Conservation (phyloP, 371 early-diverging fungal genomes). For the Actinomortierella ambigua region DNA sequence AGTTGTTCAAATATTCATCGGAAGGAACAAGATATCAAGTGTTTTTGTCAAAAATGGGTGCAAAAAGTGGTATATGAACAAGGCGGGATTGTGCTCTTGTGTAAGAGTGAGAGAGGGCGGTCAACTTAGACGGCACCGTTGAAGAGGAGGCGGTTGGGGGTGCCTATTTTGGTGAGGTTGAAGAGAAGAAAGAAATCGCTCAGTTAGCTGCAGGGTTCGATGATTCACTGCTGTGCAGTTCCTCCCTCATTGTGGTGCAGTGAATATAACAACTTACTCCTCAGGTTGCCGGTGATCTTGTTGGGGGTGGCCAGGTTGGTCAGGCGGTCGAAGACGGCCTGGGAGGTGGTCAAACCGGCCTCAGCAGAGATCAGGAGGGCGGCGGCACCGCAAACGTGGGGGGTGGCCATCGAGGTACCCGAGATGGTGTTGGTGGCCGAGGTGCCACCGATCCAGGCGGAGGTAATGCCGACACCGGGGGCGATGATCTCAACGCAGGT, state of each 20-base stretch:
- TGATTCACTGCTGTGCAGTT: too few species aligned
- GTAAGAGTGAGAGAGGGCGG: neutral
- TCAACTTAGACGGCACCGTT: slow-evolving; percentile 11
- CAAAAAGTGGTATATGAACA: neutral
- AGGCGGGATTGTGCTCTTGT: neutral
- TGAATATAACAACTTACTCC: neutral
- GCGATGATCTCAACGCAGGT: slow-evolving; percentile 49
- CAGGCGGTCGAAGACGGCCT: slow-evolving; percentile 26
- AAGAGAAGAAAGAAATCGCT: too few species aligned
- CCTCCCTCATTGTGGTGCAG: too few species aligned
- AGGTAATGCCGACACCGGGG: slow-evolving; percentile 47
- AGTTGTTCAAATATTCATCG: slow-evolving; percentile 1
- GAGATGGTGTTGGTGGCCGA: slow-evolving; percentile 40
- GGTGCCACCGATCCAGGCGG: slow-evolving; percentile 32
- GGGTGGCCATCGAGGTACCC: slow-evolving; percentile 76
- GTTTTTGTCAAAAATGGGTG: too few species aligned
- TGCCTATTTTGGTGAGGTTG: slow-evolving; percentile 4
- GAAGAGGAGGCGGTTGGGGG: slow-evolving; percentile 30
- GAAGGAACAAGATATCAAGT: neutral
- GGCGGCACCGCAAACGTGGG: slow-evolving; percentile 81
- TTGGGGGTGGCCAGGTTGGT: slow-evolving; percentile 11
- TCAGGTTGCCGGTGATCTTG: slow-evolving; percentile 18
- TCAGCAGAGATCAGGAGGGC: slow-evolving; percentile 46
- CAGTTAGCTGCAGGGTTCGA: too few species aligned
- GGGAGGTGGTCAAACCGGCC: slow-evolving; percentile 14